phyloP scores from a whole-genome alignment of 257 asterid genomes.

The Lycium ferocissimum region DNA sequence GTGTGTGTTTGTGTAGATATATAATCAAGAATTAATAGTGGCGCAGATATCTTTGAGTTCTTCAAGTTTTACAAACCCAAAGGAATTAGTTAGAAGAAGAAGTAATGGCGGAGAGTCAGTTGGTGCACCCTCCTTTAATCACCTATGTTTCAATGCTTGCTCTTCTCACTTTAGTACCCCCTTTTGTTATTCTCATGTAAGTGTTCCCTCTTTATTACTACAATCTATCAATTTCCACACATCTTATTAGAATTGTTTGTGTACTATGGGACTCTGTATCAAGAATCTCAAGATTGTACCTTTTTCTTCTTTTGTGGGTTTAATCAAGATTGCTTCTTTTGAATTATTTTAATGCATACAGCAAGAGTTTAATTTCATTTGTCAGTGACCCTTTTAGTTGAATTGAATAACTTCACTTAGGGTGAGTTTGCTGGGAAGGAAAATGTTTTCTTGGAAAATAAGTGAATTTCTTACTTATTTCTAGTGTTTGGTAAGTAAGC shows the following conservation, averaged over 20 bases:
- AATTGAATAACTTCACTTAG: background rate
- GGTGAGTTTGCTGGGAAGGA: too few species aligned
- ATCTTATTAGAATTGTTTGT: background rate
- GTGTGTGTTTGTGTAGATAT: background rate
- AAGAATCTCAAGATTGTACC: background rate
- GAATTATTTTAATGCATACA: background rate
- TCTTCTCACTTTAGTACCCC: conserved; percentile 83
- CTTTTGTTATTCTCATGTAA: conserved; percentile 90
- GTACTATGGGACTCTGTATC: background rate
- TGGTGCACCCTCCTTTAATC: conserved; percentile 76
- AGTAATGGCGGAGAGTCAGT: conserved; percentile 64
- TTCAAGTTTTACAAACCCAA: background rate
- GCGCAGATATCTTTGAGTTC: background rate
- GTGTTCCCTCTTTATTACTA: conserved; percentile 39
- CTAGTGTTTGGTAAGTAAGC: too few species aligned
- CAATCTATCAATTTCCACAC: background rate
- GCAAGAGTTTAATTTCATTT: background rate
- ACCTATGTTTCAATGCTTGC: conserved; percentile 88
- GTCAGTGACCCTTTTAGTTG: background rate
- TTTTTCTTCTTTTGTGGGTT: background rate
- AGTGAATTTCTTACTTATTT: too few species aligned
- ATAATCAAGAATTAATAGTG: conserved; percentile 16
- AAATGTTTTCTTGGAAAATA: too few species aligned
- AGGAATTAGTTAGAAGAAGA: background rate
- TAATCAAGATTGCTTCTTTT: background rate